Percentiles rank a stretch among this genome's conserved stretches.
These are phyloP conservation scores for Sequoiadendron giganteum DNA, from an alignment of 75 land plant genomes.

Conservation along the genomic window DNA sequence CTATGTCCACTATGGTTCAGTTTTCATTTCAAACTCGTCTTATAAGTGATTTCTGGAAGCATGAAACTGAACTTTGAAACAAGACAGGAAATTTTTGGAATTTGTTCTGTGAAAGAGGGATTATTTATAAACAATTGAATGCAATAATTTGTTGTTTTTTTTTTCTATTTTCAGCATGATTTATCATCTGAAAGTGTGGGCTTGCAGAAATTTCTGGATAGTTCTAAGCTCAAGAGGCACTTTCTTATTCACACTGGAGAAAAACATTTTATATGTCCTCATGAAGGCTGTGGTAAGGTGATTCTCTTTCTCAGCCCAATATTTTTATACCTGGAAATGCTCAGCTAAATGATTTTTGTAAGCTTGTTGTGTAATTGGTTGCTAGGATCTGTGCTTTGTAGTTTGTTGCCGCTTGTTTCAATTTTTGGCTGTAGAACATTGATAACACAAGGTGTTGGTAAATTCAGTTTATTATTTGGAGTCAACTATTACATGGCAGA, in stretches of 20 bases:
- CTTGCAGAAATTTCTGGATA: constrained; percentile 92
- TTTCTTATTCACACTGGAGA: constrained; percentile 94
- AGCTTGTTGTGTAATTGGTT: background rate
- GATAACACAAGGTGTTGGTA: background rate
- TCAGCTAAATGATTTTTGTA: background rate
- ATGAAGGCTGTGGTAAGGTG: constrained; percentile 99
- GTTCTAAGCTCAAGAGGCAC: constrained; percentile 95
- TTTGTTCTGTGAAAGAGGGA: background rate
- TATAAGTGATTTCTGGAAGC: background rate
- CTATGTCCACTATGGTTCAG: background rate
- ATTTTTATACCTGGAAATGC: background rate
- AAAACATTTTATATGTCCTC: constrained; percentile 74
- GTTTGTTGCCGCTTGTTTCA: background rate
- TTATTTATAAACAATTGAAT: background rate
- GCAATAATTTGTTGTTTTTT: background rate
- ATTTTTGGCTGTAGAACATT: background rate
- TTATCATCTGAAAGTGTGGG: constrained; percentile 1
- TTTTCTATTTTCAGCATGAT: background rate
- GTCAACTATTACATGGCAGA: background rate
- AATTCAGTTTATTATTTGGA: constrained; percentile 2
- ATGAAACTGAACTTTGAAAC: background rate
- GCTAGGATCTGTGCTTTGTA: background rate
- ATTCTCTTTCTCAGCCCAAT: constrained; percentile 8
- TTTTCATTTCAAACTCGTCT: background rate
- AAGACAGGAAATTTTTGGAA: background rate